Conservation (phyloP, 108 stramenopile genomes). For the Cyclotella kingstonii region DNA sequence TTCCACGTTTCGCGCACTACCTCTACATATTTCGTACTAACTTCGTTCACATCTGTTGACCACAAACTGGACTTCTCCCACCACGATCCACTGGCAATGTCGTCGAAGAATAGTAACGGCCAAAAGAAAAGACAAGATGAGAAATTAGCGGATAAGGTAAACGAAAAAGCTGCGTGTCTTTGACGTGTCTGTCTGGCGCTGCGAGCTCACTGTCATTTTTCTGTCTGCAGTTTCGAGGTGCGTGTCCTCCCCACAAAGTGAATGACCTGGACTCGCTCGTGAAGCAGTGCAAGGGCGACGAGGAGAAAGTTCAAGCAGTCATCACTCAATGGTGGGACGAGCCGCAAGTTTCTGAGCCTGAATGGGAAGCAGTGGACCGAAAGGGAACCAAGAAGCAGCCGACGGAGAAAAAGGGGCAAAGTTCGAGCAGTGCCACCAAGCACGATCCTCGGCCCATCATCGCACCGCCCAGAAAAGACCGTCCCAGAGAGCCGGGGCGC, state of each 20-base stretch:
- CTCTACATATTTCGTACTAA: too few species aligned
- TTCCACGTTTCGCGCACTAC: too few species aligned
- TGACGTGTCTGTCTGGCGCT: not conserved
- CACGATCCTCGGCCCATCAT: slow-evolving; percentile 17
- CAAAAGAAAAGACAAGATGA: slow-evolving; percentile 36
- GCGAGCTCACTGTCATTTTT: not conserved
- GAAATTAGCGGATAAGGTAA: slow-evolving; percentile 49
- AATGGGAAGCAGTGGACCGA: slow-evolving; percentile 77
- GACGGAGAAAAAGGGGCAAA: slow-evolving; percentile 21
- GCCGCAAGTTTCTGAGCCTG: slow-evolving; percentile 50
- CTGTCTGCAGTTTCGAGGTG: slow-evolving; percentile 46
- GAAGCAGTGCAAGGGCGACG: slow-evolving; percentile 78
- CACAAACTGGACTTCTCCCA: too few species aligned
- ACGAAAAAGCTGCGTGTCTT: not conserved
- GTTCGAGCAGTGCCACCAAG: slow-evolving; percentile 8
- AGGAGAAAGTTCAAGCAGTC: slow-evolving; percentile 64
- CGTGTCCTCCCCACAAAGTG: slow-evolving; percentile 74
- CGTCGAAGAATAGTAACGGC: slow-evolving; percentile 1
- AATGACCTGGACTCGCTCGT: slow-evolving; percentile 80
- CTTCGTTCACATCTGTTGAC: too few species aligned
- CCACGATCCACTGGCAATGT: not conserved
- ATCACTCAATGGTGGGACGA: slow-evolving; percentile 85
- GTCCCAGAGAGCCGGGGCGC: slow-evolving; percentile 3
- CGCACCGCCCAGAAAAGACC: slow-evolving; percentile 8
- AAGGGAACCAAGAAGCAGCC: slow-evolving; percentile 56